Base-by-base conservation (phyloP, 257 asterid genomes). In the Henckelia pumila region DNA sequence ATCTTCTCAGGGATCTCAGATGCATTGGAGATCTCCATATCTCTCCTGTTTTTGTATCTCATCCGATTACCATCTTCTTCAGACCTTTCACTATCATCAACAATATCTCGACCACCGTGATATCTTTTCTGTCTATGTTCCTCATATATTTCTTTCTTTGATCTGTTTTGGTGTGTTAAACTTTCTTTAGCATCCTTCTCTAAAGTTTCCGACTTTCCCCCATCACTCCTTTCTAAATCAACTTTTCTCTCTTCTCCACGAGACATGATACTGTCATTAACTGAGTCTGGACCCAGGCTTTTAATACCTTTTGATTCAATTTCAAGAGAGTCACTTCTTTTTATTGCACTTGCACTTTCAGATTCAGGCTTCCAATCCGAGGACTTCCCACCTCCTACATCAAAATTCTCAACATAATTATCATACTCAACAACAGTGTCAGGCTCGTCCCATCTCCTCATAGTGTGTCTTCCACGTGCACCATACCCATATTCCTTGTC, bases 401-500 rank as follows among this genome's bases (percentile, higher is more conserved):
- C 92, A 80, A 73, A 63, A 30, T 77, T 80, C 66, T 83, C 88
- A 52, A 61, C 71, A 61, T 60, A 50, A 61, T 78, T 89, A 68
- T 73, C 75, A 75, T 67, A 64, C 75, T 57, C 76, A 75, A 64
- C 66, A 25, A 35, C 22, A 49, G 71, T 66, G 26, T 79, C 92
- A 62, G 88, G 56, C 72, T 84, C 96, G 70, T 92, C 96, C 98
- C 96, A 92, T 77, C 87, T 83, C 80, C 87, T 89, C 75, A 88
- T 79, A 64, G 82, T 76, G 75, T 56, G 77, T 73, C 83, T 83
- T n/a, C 83, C 92, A 32, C 78, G 88, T 71, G 78, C 87, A 56
- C 77, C 69, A 67, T 80, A 58, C 62, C 91, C 87, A 72, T 71
- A 69, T 24, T 76, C 83, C 80, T 83, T 87, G 58, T 85, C 95